These are phyloP conservation scores for Sclerotinia nivalis DNA, from an alignment of 2,329 filamentous ascomycete genomes.

Conservation along the genomic window DNA sequence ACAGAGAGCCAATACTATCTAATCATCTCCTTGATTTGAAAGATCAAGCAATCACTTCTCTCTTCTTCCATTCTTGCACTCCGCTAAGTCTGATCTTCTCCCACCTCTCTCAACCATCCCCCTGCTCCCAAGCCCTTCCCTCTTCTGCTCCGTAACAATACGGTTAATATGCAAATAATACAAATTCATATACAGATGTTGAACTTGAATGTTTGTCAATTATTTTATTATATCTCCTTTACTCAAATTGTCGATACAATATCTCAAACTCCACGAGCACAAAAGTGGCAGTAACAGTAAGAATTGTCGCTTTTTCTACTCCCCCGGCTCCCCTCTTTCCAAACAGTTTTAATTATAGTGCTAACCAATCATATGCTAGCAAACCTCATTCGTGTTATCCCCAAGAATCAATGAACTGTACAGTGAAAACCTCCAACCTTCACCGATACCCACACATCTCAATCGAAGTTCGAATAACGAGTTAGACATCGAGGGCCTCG, in stretches of 20 bases:
- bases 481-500: neutral
- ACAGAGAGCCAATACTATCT: neutral
- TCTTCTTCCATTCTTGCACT: neutral
- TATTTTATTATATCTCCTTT: no score
- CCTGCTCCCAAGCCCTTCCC: neutral
- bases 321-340: neutral
- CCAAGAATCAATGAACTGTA: accelerated
- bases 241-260: neutral
- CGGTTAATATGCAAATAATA: neutral
- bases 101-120: neutral
- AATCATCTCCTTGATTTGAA: neutral
- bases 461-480: neutral
- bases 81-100: neutral
- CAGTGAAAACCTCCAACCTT: neutral
- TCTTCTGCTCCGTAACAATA: no score
- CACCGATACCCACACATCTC: no score
- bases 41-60: neutral
- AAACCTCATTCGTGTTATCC: no score
- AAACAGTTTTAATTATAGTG: neutral
- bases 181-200: neutral
- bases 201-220: no score
- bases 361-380: neutral
- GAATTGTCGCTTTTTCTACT: no score
- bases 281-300: neutral
- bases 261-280: neutral